phyloP scores from a whole-genome alignment of 495 filamentous ascomycete species.

The Cetradonia linearis region DNA sequence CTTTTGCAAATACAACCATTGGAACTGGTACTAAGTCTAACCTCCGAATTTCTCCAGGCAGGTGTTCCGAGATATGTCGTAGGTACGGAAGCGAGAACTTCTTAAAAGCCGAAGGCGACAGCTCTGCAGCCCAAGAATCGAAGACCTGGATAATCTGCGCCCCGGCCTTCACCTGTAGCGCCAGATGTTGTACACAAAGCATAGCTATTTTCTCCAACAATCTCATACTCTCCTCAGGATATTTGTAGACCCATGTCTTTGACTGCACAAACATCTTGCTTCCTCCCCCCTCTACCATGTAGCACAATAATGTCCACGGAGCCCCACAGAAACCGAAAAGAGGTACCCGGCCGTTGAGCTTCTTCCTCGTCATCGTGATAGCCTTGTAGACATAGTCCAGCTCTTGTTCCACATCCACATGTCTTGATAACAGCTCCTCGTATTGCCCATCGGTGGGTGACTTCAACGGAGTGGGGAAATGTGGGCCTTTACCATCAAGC shows the following conservation, averaged over 20 bases:
- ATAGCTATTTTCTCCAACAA: conserved; percentile 84
- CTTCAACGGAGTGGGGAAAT: conserved; percentile 76
- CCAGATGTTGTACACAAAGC: conserved; percentile 87
- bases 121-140: conserved; percentile 94
- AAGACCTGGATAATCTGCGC: conserved; percentile 95
- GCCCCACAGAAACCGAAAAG: conserved; percentile 96
- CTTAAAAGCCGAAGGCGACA: conserved; percentile 73
- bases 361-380: conserved; percentile 80
- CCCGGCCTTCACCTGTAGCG: conserved; percentile 81
- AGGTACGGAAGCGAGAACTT: conserved; percentile 80
- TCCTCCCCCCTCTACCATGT: conserved; percentile 97
- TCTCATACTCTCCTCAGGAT: conserved; percentile 65
- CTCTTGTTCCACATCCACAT: conserved; percentile 74
- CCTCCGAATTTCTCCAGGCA: conserved; percentile 62
- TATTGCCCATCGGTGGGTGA: conserved; percentile 75
- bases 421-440: conserved; percentile 56
- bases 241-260: conserved; percentile 94
- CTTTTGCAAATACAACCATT: conserved; percentile 99
- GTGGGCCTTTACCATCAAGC: conserved; percentile 89
- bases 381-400: conserved; percentile 92
- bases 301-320: conserved; percentile 92
- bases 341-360: conserved; percentile 78
- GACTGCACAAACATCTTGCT: conserved; percentile 82
- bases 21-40: conserved; percentile 70
- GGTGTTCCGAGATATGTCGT: conserved; percentile 63